phyloP scores from a whole-genome alignment of 805 yeast genomes.

The Nakazawaea siamensis region DNA sequence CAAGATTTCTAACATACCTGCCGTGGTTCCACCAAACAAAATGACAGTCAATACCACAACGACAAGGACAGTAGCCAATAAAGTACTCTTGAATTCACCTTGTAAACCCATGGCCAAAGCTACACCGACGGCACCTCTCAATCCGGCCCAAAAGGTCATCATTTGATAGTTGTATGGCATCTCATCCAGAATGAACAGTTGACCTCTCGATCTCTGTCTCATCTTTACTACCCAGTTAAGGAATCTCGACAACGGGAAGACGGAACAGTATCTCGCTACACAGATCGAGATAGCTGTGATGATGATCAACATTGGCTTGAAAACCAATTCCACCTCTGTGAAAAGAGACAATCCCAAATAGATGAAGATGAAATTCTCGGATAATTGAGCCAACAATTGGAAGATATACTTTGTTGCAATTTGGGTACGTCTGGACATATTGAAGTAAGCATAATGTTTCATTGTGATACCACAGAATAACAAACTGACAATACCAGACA shows the following conservation, averaged over 20 bases:
- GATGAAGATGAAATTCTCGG: constrained; percentile 94
- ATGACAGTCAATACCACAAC: constrained; percentile 96
- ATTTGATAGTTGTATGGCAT: constrained; percentile 93
- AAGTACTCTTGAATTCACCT: constrained; percentile 84
- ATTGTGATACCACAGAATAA: constrained; percentile 94
- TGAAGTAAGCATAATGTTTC: constrained; percentile 94
- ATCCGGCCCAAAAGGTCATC: constrained; percentile 99
- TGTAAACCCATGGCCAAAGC: constrained; percentile 96
- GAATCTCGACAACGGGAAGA: constrained; percentile 82
- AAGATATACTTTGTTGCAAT: constrained; percentile 92
- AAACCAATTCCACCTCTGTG: constrained; percentile 92
- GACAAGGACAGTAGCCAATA: constrained; percentile 90
- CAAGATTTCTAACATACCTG: constrained; percentile 92
- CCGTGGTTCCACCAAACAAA: constrained; percentile 96
- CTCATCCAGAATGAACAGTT: constrained; percentile 58
- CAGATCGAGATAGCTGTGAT: constrained; percentile 87
- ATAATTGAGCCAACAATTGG: constrained; percentile 87
- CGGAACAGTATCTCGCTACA: constrained; percentile 94
- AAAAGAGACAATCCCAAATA: constrained; percentile 89
- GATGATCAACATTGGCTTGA: constrained; percentile 87
- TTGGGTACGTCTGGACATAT: constrained; percentile 96
- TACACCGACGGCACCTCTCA: constrained; percentile 98
- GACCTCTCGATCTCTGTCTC: constrained; percentile 43
- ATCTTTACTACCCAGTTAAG: constrained; percentile 73
- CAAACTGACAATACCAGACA: constrained; percentile 96